Evolutionary conservation across 306 rosid species (phyloP), one percentile per base, ranked within the genome.

Genomic region (Trichosanthes cucumerina): DNA sequence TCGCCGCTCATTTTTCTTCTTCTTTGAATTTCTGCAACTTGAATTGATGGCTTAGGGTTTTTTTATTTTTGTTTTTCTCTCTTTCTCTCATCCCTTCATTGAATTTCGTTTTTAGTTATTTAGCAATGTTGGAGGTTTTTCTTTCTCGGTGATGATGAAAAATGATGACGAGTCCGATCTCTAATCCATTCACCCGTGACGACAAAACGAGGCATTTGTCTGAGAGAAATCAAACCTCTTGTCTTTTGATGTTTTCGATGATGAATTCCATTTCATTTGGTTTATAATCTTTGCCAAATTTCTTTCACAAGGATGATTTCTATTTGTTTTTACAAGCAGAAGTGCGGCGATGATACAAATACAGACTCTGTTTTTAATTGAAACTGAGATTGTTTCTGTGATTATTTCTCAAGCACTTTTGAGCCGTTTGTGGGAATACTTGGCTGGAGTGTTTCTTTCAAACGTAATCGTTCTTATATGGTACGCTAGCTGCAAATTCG

Each of bases 151-250:
- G 84, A 81, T 81, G 84, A 81, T 81, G 78, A 77, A 76, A 31
- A 65, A 31, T 5, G 84, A 81, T 81, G 84, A 81, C 84, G 81
- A 81, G 84, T 81, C 84, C 63, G 84, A 81, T 81, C 80, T 63
- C 38, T 79, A 39, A 81, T 81, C 84, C 80, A 81, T 81, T 81
- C 70, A 76, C 21, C 80, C 78, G 7, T 77, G 84, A 81, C 41
- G 84, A 81, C 81, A 81, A 74, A 81, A 4, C 72, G 84, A 81
- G 84, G 84, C 84, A 81, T 81, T 81, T 81, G 84, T 81, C 84
- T 81, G 84, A 81, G 84, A 81, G 80, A 54, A 71, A 65, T 65
- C 16, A 21, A 64, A 18, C 36, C 76, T 52, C 79, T 43, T 2
- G 9, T 13, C 14, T 7, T 39, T 4, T 24, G 31, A 68, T 1